These are phyloP conservation scores for Reticulascus tulasneorum DNA, from an alignment of 2,329 filamentous ascomycete species.

Conservation along the genomic window DNA sequence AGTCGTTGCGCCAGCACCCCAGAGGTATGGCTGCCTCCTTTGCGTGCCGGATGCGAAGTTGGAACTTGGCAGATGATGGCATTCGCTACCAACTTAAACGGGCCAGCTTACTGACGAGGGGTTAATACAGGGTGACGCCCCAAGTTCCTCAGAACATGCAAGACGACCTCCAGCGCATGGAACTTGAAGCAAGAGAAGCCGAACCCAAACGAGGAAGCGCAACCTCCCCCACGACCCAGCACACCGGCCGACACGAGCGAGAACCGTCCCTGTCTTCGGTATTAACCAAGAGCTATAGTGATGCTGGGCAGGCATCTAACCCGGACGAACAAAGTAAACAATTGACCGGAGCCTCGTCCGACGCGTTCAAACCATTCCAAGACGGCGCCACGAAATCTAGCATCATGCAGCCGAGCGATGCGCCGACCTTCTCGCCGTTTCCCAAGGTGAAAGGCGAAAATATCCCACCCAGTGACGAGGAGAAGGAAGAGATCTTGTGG, in stretches of 20 bases:
- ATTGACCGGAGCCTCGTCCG: constrained; percentile 24
- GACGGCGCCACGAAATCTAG: constrained; percentile 25
- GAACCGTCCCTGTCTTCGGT: constrained; percentile 41
- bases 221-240: constrained; percentile 20
- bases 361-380: constrained; percentile 38
- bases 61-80: not conserved
- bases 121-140: constrained; percentile 73
- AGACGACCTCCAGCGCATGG: constrained; percentile 85
- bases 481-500: constrained; percentile 87
- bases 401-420: constrained; percentile 43
- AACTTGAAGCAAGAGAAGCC: constrained; percentile 67
- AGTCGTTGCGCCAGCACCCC: constrained; percentile 53
- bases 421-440: constrained; percentile 86
- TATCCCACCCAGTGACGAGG: constrained; percentile 88
- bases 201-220: constrained; percentile 29
- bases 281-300: constrained; percentile 21
- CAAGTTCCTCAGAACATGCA: constrained; percentile 97
- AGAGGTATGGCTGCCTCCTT: constrained; percentile 41
- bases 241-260: constrained; percentile 30
- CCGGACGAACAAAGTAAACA: no score
- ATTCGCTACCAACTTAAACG: constrained; percentile 10
- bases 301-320: constrained; percentile 24
- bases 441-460: constrained; percentile 83
- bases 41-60: not conserved
- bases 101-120: no score